phyloP scores from a whole-genome alignment of 306 rosid genomes.

The Luffa acutangula region DNA sequence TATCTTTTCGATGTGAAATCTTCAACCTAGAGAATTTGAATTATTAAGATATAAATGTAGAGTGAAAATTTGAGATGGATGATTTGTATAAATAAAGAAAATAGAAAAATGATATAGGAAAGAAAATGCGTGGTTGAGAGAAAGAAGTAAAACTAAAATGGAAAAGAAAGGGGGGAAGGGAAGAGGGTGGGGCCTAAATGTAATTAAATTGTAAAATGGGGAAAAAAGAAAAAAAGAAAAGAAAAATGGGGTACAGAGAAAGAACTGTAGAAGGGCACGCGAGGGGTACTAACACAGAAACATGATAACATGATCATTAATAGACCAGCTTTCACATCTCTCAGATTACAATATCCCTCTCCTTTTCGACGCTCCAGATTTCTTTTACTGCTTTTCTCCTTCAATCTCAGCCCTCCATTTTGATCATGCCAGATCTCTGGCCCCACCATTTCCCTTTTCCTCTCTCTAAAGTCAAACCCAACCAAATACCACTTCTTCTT shows the following conservation, averaged over 20 bases:
- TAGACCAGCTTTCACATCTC: conserved; percentile 13
- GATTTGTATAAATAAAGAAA: no score
- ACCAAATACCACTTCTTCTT: no score
- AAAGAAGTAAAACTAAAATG: no score
- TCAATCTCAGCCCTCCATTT: background rate
- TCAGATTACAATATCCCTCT: conserved; percentile 4
- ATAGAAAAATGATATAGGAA: background rate
- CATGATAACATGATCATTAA: conserved; percentile 33
- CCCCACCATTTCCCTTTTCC: background rate
- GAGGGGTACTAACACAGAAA: conserved; percentile 1
- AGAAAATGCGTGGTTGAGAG: no score
- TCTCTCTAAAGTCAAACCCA: background rate
- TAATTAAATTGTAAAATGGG: background rate
- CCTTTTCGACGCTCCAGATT: background rate
- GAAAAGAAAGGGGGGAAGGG: background rate
- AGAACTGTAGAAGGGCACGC: conserved; percentile 12
- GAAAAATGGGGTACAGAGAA: background rate
- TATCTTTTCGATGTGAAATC: no score
- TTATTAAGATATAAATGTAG: no score
- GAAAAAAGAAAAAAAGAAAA: background rate
- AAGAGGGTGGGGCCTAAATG: background rate
- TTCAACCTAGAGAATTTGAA: no score
- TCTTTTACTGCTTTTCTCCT: background rate
- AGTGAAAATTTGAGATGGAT: no score
- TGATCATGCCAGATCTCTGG: background rate